These are phyloP conservation scores for Kwoniella heveanensis DNA, from an alignment of 768 basidiomycete genomes.

Conservation along the genomic window DNA sequence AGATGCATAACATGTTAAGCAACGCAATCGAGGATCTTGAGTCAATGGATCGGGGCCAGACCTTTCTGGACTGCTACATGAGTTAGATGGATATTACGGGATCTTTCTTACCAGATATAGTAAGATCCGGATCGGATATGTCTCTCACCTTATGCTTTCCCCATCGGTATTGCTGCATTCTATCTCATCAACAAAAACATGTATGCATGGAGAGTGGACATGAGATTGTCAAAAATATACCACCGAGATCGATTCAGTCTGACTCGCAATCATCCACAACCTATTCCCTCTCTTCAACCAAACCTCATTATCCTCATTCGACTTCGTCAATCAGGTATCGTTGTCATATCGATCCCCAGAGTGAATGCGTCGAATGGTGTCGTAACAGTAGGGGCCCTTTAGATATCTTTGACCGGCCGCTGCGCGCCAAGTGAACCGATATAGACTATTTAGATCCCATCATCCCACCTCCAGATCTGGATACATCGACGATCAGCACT, in stretches of 20 bases:
- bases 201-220: not conserved
- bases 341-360: too few species aligned
- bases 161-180: not conserved
- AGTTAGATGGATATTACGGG: not conserved
- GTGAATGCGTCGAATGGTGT: not conserved
- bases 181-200: not conserved
- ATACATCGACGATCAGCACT: too few species aligned
- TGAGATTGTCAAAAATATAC: too few species aligned
- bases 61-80: not conserved
- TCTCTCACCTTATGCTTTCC: not conserved
- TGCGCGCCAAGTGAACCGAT: not conserved
- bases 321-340: too few species aligned
- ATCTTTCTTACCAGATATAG: not conserved
- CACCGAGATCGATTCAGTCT: too few species aligned
- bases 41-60: not conserved
- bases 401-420: not conserved
- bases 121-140: constrained; percentile 2
- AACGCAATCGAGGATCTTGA: too few species aligned
- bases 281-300: too few species aligned
- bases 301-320: too few species aligned
- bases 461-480: not conserved
- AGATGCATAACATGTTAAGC: too few species aligned
- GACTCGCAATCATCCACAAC: too few species aligned
- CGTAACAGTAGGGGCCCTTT: not conserved
- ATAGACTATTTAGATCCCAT: too few species aligned